phyloP scores from a whole-genome alignment of 2,329 filamentous ascomycete genomes.

The Trichoderma harzianum region DNA sequence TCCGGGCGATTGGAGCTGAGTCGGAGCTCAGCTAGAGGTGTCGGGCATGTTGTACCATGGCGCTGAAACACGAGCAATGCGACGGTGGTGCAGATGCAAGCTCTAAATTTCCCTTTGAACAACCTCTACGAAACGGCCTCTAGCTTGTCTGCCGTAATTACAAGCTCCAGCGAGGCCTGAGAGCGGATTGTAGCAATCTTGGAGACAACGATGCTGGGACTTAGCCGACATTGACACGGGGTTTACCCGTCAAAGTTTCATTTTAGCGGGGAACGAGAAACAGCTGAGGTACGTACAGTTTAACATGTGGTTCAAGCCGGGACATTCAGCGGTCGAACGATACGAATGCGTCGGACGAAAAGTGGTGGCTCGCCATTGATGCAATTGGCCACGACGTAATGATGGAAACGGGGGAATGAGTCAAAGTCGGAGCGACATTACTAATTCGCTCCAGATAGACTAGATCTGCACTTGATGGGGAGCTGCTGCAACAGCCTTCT shows the following conservation, averaged over 20 bases:
- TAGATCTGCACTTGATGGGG: background rate
- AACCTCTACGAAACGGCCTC: background rate
- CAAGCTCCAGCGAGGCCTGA: background rate
- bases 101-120: background rate
- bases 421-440: background rate
- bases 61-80: background rate
- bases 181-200: background rate
- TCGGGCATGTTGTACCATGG: background rate
- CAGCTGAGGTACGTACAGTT: background rate
- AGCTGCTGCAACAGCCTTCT: background rate
- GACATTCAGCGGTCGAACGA: background rate
- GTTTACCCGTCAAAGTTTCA: conserved; percentile 28
- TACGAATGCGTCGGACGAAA: background rate
- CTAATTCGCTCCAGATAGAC: background rate
- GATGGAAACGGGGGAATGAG: background rate
- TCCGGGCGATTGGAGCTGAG: conserved; percentile 2
- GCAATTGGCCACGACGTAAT: background rate
- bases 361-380: background rate
- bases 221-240: conserved; percentile 31
- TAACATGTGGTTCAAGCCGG: background rate
- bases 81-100: background rate
- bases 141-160: background rate
- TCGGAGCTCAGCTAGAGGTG: background rate
- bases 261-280: background rate
- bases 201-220: conserved; percentile 21